Conservation (phyloP, 805 yeast genomes). For the Cyberlindnera saturnus region DNA sequence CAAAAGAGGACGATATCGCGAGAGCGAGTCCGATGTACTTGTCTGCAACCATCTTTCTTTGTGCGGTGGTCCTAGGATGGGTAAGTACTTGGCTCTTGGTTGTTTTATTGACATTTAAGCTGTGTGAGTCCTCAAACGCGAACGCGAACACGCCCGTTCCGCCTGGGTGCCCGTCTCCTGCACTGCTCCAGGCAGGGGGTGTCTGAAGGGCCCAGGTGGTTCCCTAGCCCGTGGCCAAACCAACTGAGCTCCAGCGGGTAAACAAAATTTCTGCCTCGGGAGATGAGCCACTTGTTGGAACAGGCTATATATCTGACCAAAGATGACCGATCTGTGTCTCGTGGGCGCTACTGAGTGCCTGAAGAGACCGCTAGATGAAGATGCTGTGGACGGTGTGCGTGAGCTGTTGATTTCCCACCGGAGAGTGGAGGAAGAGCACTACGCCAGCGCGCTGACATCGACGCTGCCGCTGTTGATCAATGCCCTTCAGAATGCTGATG, state of each 20-base stretch:
- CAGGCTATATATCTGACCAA: not conserved
- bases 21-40: conserved; percentile 84
- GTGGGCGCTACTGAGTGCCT: not conserved
- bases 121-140: not conserved
- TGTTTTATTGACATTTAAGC: conserved; percentile 5
- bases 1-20: conserved; percentile 82
- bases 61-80: too few relatives aligned
- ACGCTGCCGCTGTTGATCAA: conserved; percentile 26
- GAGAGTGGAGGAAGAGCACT: conserved; percentile 8
- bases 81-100: too few relatives aligned
- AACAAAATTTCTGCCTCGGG: too few relatives aligned
- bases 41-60: conserved; percentile 45
- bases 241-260: too few relatives aligned
- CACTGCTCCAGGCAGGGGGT: too few relatives aligned
- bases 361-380: conserved; percentile 4
- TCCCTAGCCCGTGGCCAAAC: too few relatives aligned
- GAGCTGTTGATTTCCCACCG: conserved; percentile 15
- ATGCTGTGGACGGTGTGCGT: conserved; percentile 6
- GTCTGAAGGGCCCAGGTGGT: too few relatives aligned
- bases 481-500: conserved; percentile 28
- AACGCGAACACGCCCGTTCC: too few relatives aligned
- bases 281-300: too few relatives aligned
- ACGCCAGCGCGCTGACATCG: conserved; percentile 9
- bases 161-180: too few relatives aligned
- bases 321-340: conserved; percentile 2